Conservation (phyloP, 176 grass and related monocot genomes). For the Chloris gayana region DNA sequence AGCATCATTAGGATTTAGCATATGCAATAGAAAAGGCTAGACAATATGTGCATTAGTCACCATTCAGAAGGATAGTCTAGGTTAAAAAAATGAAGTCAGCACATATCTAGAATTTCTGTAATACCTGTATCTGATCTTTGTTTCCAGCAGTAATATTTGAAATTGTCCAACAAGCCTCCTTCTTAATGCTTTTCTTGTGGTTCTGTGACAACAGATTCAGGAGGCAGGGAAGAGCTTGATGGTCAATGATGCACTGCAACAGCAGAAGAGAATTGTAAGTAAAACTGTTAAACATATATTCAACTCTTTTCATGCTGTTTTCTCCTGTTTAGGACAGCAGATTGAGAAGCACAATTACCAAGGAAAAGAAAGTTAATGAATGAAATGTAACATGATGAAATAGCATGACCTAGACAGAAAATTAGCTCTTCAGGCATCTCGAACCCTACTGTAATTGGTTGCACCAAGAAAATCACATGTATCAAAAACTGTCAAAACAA, state of each 20-base stretch:
- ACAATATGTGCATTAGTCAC: not conserved
- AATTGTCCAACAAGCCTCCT: conserved; percentile 99
- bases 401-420: not conserved
- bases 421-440: not conserved
- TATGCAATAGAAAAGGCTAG: not conserved
- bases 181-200: conserved; percentile 99
- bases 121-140: conserved; percentile 98
- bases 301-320: not conserved
- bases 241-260: conserved; percentile 74
- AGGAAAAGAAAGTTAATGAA: not conserved
- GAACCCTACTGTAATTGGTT: not conserved
- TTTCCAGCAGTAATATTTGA: conserved; percentile 98
- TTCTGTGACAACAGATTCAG: conserved; percentile 83
- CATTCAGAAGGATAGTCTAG: not conserved
- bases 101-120: conserved; percentile 14
- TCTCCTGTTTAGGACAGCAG: not conserved
- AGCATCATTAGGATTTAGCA: not conserved
- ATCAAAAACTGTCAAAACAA: conserved; percentile 9
- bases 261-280: not conserved
- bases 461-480: not conserved
- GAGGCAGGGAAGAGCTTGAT: conserved; percentile 83
- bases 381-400: not conserved
- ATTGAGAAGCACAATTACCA: not conserved
- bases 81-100: not conserved
- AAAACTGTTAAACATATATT: not conserved